These are phyloP conservation scores for Cryptococcus sp. DNA, from an alignment of 1,284 basidiomycete genomes.

Conservation along the genomic window DNA sequence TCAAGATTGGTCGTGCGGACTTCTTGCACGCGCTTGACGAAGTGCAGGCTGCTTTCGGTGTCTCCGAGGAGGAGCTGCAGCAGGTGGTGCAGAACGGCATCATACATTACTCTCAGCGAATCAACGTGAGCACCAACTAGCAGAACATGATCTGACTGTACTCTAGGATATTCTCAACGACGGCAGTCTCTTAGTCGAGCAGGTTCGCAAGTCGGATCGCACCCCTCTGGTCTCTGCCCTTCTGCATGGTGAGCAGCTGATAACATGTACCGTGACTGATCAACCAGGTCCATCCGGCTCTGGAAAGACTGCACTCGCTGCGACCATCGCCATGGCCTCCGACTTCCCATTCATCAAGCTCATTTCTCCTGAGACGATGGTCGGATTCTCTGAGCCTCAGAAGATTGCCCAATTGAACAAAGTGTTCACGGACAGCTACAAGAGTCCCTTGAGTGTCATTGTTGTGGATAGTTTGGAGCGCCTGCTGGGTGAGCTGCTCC, in stretches of 20 bases:
- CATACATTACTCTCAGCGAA: slow-evolving; percentile 86
- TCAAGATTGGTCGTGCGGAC: slow-evolving; percentile 84
- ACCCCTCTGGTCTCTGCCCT: slow-evolving; percentile 92
- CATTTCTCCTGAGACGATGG: slow-evolving; percentile 94
- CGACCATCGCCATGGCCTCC: slow-evolving; percentile 89
- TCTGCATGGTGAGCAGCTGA: slow-evolving; percentile 64
- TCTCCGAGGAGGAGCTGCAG: slow-evolving; percentile 92
- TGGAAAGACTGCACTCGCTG: slow-evolving; percentile 94
- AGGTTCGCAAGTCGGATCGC: slow-evolving; percentile 85
- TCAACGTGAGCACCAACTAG: slow-evolving; percentile 33
- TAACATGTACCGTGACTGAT: background rate
- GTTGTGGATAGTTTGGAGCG: slow-evolving; percentile 95
- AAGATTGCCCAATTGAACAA: slow-evolving; percentile 93
- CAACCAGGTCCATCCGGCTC: slow-evolving; percentile 72
- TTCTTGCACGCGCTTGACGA: slow-evolving; percentile 92
- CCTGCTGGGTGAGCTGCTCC: slow-evolving; percentile 66
- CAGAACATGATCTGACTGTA: too few species aligned
- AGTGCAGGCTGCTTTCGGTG: slow-evolving; percentile 96
- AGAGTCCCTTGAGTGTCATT: slow-evolving; percentile 93
- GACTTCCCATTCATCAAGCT: slow-evolving; percentile 98
- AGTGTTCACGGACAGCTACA: slow-evolving; percentile 94
- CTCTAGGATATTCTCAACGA: slow-evolving; percentile 79
- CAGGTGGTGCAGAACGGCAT: slow-evolving; percentile 97
- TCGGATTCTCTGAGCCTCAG: slow-evolving; percentile 86
- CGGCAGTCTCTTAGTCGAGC: slow-evolving; percentile 91